Percentiles rank a stretch among this genome's conserved stretches.
These are phyloP conservation scores for Trichopus zeylanicus DNA, from an alignment of 116 monocot species.

Conservation along the genomic window DNA sequence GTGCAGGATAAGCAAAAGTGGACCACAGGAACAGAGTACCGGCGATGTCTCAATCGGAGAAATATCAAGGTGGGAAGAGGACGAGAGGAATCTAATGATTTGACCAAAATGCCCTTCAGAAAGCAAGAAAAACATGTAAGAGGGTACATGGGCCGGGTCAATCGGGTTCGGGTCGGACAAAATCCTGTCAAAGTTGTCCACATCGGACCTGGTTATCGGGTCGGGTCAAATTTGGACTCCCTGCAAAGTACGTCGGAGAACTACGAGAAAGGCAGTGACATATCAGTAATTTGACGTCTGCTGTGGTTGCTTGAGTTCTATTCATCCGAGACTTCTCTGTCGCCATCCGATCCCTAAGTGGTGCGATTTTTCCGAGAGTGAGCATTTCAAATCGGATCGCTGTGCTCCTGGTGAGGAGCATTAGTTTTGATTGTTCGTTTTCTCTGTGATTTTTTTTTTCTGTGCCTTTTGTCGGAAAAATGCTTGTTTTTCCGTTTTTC, in stretches of 20 bases:
- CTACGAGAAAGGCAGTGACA: background rate
- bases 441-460: background rate
- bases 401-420: background rate
- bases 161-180: too few species aligned
- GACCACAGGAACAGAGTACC: too few species aligned
- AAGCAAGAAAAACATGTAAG: too few species aligned
- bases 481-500: background rate
- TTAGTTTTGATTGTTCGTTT: background rate
- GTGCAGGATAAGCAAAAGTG: background rate
- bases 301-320: background rate
- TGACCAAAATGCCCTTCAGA: background rate
- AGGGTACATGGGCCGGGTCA: too few species aligned
- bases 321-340: background rate
- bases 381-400: too few species aligned
- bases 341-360: background rate
- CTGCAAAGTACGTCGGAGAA: too few species aligned
- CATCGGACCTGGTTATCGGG: too few species aligned
- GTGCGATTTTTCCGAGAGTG: background rate
- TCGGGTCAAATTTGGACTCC: too few species aligned
- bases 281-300: background rate
- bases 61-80: background rate
- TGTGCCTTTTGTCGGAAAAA: background rate
- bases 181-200: too few species aligned
- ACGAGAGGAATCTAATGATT: background rate
- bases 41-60: too few species aligned